Evolutionary conservation across 148 eudicot species (phyloP).

Genomic region (Cornus florida): DNA sequence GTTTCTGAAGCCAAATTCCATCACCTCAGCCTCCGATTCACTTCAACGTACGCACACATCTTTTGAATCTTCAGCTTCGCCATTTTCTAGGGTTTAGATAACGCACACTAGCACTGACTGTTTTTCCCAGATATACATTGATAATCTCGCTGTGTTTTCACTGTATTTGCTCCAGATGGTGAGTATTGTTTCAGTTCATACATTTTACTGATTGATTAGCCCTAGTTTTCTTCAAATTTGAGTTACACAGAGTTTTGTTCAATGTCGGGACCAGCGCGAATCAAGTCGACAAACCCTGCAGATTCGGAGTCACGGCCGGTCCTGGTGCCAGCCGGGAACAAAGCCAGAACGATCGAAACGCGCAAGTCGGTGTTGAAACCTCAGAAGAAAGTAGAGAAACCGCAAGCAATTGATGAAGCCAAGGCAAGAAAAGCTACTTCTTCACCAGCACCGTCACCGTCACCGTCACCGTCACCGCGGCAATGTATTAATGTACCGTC

Average conservation of each 20-base stretch:
- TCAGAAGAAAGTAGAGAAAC: constrained; percentile 36
- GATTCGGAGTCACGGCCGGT: constrained; percentile 57
- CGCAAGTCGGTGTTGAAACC: constrained; percentile 48
- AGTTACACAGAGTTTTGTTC: constrained; percentile 19
- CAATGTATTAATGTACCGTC: constrained; percentile 35
- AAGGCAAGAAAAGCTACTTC: constrained; percentile 35
- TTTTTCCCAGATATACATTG: background rate
- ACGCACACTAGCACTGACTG: too few relatives aligned
- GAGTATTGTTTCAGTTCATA: background rate
- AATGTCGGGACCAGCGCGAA: constrained; percentile 60
- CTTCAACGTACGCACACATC: background rate
- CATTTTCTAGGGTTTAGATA: constrained; percentile 6
- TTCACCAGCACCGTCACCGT: constrained; percentile 40
- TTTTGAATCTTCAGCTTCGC: background rate
- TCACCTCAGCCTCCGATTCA: background rate
- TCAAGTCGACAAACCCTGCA: constrained; percentile 42
- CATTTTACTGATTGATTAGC: background rate
- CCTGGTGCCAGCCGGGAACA: constrained; percentile 66
- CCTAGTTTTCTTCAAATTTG: constrained; percentile 7
- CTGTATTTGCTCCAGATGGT: background rate
- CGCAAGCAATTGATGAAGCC: constrained; percentile 26
- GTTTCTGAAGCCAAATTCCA: constrained; percentile 3
- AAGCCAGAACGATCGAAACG: constrained; percentile 44
- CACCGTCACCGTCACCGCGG: constrained; percentile 39
- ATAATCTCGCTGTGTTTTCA: background rate